These are phyloP conservation scores for Pseudogymnoascus sp. DNA, from an alignment of 2,329 filamentous ascomycete genomes.

Conservation along the genomic window DNA sequence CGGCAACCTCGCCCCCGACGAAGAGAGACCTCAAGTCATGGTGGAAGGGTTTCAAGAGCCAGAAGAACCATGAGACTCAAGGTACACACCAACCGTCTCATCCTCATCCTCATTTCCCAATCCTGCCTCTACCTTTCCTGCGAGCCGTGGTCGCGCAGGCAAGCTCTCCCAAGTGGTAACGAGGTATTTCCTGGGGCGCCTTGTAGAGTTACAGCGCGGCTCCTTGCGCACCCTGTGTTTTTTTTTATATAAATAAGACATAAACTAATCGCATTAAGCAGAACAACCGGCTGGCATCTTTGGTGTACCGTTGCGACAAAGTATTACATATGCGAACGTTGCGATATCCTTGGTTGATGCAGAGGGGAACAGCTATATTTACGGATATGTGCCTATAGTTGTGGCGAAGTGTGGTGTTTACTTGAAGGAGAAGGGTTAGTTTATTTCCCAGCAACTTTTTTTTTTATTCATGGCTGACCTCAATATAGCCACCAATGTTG, in stretches of 20 bases:
- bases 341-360: conserved; percentile 94
- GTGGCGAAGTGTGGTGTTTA: conserved; percentile 98
- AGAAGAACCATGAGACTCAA: conserved; percentile 46
- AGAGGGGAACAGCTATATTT: conserved; percentile 90
- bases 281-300: conserved; percentile 67
- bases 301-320: conserved; percentile 83
- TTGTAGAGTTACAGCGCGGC: not conserved
- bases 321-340: conserved; percentile 95
- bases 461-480: conserved; percentile 1
- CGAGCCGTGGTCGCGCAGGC: not conserved
- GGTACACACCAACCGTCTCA: conserved; percentile 34
- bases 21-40: conserved; percentile 87
- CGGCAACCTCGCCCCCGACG: conserved; percentile 61
- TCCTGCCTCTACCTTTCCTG: not conserved
- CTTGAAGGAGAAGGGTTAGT: conserved; percentile 90
- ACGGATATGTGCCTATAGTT: conserved; percentile 96
- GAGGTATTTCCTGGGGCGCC: not conserved
- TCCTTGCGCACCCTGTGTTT: not conserved
- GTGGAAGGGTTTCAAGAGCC: conserved; percentile 89
- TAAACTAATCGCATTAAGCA: conserved; percentile 12
- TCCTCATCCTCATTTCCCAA: conserved; percentile 1
- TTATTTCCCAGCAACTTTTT: not conserved
- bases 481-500: conserved; percentile 73
- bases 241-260: not conserved
- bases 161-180: not conserved